Conservation (phyloP, 768 basidiomycete species). For the Kwoniella europaea region DNA sequence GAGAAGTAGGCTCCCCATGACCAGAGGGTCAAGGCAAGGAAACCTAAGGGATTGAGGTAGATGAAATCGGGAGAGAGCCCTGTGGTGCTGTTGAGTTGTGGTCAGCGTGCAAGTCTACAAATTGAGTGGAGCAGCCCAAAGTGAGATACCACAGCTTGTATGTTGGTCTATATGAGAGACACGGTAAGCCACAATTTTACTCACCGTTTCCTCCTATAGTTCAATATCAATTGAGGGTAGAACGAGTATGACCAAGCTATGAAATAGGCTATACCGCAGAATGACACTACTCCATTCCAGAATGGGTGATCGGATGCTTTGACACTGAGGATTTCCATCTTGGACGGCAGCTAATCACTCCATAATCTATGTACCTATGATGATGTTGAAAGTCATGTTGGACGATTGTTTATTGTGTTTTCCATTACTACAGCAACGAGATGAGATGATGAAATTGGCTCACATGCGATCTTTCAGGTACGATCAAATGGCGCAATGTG, state of each 20-base stretch:
- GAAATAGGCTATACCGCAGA: slow-evolving; percentile 54
- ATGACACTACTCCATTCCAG: slow-evolving; percentile 23
- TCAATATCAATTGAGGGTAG: slow-evolving; percentile 60
- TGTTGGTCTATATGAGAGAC: too few relatives aligned
- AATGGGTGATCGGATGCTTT: slow-evolving; percentile 8
- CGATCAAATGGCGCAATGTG: slow-evolving; percentile 10
- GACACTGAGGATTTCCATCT: neutral
- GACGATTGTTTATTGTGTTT: neutral
- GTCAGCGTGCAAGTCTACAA: too few relatives aligned
- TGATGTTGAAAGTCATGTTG: neutral
- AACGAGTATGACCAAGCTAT: slow-evolving; percentile 58
- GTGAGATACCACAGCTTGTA: too few relatives aligned
- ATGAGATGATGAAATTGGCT: neutral
- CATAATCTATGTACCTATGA: neutral
- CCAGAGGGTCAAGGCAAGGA: slow-evolving; percentile 57
- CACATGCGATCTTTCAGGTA: neutral
- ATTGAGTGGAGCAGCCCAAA: too few relatives aligned
- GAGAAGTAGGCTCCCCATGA: slow-evolving; percentile 55
- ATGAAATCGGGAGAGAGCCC: slow-evolving; percentile 60
- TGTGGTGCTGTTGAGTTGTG: too few relatives aligned
- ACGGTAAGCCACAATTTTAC: too few relatives aligned
- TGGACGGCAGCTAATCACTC: neutral
- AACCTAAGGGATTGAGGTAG: slow-evolving; percentile 59
- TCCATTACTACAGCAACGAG: neutral
- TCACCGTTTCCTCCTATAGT: slow-evolving; percentile 57